Evolutionary conservation across 768 basidiomycete genomes (phyloP), one percentile per base, ranked within the genome.

Genomic region (Russula olivacea): DNA sequence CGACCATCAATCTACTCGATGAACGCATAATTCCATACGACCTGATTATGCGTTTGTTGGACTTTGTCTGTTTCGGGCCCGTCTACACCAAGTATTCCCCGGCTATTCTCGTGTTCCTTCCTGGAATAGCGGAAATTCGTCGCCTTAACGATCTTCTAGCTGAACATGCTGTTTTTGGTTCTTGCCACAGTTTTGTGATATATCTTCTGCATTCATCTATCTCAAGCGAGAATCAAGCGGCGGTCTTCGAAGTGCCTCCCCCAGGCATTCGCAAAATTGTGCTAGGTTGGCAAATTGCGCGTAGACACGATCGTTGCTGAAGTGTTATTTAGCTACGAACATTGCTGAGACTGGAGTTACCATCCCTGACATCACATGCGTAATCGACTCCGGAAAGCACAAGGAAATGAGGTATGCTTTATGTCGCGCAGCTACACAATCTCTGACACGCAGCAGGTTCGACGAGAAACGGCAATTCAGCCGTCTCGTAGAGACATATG

Each of bases 341-440:
- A 93, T 95, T 68, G 90, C 93, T 17, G 96, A 99, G 74, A 99
- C 96, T 15, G 96, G 96, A 68, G 91, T 99, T 59, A 99, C 97
- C 1, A 99, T 99, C 59, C 96, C 96, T 7, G 97, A 99, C 69
- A 91, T 97, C 63, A 96, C 94, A 10, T 94, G 93, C 68, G 96
- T 98, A 25, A 93, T 98, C 63, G 96, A 99, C 71, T 84, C 87
- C 0, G 94, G 95, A 53, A 93, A 91, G 70, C 93, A 97, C 72
- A 82, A 92, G 67, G 94, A 97, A 76, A 97, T 97, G 88, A 84
- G 88, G 87, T 88, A 61, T 36, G 49, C 34, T 54, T 55, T 8
- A 8, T 64, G 41, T 30, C 58, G 1, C 53, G 41, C 47, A 49
- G 59, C 21, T 55, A 17, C 34, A 58, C 59, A 70, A 48, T 12